Conservation (phyloP, 495 filamentous ascomycete species). For the Barbatosphaeria neglecta region DNA sequence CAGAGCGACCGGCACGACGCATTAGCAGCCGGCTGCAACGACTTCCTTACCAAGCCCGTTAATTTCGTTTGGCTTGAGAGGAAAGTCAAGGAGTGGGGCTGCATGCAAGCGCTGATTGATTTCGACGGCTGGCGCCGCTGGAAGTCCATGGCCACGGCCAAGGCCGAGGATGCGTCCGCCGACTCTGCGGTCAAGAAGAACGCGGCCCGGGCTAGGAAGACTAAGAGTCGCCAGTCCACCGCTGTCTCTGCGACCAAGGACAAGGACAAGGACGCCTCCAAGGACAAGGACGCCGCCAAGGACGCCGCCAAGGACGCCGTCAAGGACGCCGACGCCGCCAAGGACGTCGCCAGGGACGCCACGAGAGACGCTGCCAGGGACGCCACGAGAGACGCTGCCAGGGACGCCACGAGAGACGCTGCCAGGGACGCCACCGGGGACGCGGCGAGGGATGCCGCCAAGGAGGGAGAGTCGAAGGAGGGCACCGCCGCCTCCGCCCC, state of each 20-base stretch:
- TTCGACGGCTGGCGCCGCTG: constrained; percentile 97
- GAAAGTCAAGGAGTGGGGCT: constrained; percentile 98
- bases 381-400: too few species aligned
- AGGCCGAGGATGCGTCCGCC: constrained; percentile 13
- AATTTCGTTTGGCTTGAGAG: constrained; percentile 96
- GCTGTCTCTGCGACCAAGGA: background rate
- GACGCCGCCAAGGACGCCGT: background rate
- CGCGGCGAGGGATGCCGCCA: too few species aligned
- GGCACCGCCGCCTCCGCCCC: too few species aligned
- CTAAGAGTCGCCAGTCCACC: constrained; percentile 25
- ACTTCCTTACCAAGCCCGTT: constrained; percentile 97
- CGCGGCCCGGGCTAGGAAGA: constrained; percentile 19
- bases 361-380: too few species aligned
- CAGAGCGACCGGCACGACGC: constrained; percentile 94
- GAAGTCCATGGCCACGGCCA: constrained; percentile 60
- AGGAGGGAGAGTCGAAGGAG: too few species aligned
- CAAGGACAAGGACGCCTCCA: background rate
- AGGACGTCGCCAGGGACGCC: background rate
- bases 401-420: too few species aligned
- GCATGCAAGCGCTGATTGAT: constrained; percentile 98
- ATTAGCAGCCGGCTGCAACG: constrained; percentile 90
- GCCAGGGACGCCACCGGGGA: too few species aligned
- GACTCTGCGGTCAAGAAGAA: constrained; percentile 13
- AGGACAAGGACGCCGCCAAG: background rate
- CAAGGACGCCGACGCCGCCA: background rate